Percentiles rank a stretch among this genome's conserved stretches.
Conservation (phyloP, 257 asterid species). For the Nicotiana paniculata region DNA sequence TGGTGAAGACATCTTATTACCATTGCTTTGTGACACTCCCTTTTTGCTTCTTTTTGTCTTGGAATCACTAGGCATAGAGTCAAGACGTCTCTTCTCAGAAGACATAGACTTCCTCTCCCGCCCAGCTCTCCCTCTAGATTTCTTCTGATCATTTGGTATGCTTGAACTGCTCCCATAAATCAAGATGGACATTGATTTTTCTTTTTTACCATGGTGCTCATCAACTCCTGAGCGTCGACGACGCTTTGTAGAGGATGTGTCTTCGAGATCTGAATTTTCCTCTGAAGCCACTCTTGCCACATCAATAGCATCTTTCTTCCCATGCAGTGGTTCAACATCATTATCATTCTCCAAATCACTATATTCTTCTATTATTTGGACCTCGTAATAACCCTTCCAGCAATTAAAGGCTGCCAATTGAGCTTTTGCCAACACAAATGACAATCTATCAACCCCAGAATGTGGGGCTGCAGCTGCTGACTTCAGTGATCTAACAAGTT, state of each 20-base stretch:
- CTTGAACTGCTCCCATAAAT: constrained; percentile 28
- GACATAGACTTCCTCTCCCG: constrained; percentile 12
- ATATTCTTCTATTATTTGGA: constrained; percentile 31
- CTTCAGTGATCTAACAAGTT: constrained; percentile 32
- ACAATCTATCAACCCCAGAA: constrained; percentile 28
- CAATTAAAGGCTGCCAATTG: constrained; percentile 51
- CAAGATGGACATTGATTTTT: constrained; percentile 26
- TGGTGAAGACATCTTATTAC: background rate
- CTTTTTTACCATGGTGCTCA: constrained; percentile 22
- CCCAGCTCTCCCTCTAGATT: constrained; percentile 12
- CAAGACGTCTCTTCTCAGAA: constrained; percentile 16
- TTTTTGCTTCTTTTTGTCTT: constrained; percentile 11
- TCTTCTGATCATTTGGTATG: constrained; percentile 17
- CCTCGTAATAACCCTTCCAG: constrained; percentile 51
- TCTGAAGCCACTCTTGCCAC: constrained; percentile 19
- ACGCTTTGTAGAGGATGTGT: constrained; percentile 28
- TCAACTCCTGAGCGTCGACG: constrained; percentile 17
- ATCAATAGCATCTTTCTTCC: constrained; percentile 15
- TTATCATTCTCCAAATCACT: constrained; percentile 28
- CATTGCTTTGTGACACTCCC: background rate
- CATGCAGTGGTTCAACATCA: constrained; percentile 14
- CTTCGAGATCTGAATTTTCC: constrained; percentile 15
- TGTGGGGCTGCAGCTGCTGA: constrained; percentile 45
- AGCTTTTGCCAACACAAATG: constrained; percentile 34
- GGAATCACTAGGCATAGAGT: constrained; percentile 3